Evolutionary conservation across 2,329 filamentous ascomycete species (phyloP).

Genomic region (Chaetothyriales sp.): DNA sequence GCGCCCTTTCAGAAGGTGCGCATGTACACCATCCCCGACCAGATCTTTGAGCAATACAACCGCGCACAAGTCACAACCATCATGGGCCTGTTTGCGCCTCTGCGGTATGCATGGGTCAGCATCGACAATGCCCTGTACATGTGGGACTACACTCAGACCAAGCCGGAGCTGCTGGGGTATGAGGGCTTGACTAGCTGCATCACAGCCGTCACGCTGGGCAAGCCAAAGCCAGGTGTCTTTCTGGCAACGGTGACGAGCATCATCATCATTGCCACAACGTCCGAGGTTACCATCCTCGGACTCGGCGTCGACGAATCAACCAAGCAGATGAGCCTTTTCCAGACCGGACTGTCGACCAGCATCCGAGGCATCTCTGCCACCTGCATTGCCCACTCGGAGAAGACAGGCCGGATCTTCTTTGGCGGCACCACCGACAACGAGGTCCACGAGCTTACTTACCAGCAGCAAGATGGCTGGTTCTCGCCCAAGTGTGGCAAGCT

Average conservation of each 20-base stretch:
- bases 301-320: constrained; percentile 55
- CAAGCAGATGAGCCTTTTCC: constrained; percentile 62
- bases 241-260: constrained; percentile 72
- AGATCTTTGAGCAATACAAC: constrained; percentile 86
- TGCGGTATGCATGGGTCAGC: constrained; percentile 88
- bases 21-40: constrained; percentile 79
- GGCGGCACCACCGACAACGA: constrained; percentile 67
- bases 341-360: constrained; percentile 70
- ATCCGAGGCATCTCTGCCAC: constrained; percentile 63
- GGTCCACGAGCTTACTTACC: constrained; percentile 86
- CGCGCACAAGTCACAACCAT: constrained; percentile 70
- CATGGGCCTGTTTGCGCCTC: constrained; percentile 88
- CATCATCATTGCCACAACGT: constrained; percentile 72
- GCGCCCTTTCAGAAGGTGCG: constrained; percentile 77
- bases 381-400: constrained; percentile 60
- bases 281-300: constrained; percentile 75
- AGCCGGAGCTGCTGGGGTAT: constrained; percentile 79
- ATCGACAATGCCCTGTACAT: constrained; percentile 94
- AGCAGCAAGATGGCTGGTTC: constrained; percentile 97
- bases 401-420: constrained; percentile 85
- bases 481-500: constrained; percentile 72
- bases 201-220: constrained; percentile 74
- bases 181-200: constrained; percentile 82
- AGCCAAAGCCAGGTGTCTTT: constrained; percentile 76
- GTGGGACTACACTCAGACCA: constrained; percentile 93